phyloP scores from a whole-genome alignment of 2,329 filamentous ascomycete species.

The Ascochyta fabae region DNA sequence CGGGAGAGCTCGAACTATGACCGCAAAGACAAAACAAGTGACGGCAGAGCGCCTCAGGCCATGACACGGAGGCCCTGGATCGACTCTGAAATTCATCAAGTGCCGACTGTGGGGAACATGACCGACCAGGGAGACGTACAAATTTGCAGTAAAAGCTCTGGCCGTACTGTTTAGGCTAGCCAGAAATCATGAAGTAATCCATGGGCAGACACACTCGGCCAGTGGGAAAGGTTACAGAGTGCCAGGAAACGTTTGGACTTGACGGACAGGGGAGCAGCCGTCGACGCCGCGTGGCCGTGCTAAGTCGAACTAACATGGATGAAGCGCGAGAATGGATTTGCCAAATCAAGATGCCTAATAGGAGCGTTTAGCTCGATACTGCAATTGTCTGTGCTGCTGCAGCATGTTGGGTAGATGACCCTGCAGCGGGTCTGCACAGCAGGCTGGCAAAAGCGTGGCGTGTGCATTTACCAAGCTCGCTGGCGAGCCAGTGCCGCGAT shows the following conservation, averaged over 20 bases:
- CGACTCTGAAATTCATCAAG: slow-evolving; percentile 18
- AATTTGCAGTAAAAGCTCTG: slow-evolving; percentile 13
- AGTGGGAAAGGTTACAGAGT: slow-evolving; percentile 1
- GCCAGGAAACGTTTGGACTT: slow-evolving; percentile 11
- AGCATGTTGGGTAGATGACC: neutral
- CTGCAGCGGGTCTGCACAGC: slow-evolving; percentile 19
- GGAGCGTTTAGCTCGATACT: neutral
- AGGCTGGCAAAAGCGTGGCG: slow-evolving; percentile 19
- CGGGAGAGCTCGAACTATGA: slow-evolving; percentile 11
- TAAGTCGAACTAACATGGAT: slow-evolving; percentile 27
- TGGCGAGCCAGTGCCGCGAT: slow-evolving; percentile 26
- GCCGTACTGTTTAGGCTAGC: slow-evolving; percentile 15
- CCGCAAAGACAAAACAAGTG: slow-evolving; percentile 8
- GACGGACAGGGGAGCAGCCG: slow-evolving; percentile 22
- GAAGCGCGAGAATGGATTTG: slow-evolving; percentile 7
- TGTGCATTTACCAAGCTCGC: slow-evolving; percentile 19
- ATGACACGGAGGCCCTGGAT: slow-evolving; percentile 4
- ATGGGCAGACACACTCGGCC: slow-evolving; percentile 9
- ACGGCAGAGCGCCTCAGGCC: slow-evolving; percentile 4
- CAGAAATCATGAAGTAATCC: slow-evolving; percentile 20
- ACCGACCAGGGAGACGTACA: slow-evolving; percentile 13
- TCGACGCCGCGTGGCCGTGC: slow-evolving; percentile 38
- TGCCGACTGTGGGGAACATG: slow-evolving; percentile 13
- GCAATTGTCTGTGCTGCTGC: neutral
- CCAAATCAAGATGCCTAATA: neutral